phyloP scores from a whole-genome alignment of 768 basidiomycete genomes.

The Collybia sp. region DNA sequence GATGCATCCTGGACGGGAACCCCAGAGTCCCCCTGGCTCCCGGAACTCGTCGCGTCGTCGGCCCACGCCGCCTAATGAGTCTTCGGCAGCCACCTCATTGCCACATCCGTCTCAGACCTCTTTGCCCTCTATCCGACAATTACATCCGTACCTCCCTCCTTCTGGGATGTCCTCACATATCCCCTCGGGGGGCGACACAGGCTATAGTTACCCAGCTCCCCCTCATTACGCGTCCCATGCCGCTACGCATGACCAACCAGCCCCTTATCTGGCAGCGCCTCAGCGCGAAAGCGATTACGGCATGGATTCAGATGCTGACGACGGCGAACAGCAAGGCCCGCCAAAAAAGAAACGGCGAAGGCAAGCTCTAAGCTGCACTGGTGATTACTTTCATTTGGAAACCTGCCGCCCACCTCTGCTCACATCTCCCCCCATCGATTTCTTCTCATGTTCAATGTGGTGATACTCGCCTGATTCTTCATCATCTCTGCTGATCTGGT shows the following conservation, averaged over 20 bases:
- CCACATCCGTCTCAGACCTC: constrained; percentile 26
- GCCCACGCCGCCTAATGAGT: constrained; percentile 14
- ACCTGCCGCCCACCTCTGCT: constrained; percentile 10
- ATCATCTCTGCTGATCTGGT: constrained; percentile 22
- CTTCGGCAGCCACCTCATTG: constrained; percentile 13
- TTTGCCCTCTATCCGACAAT: constrained; percentile 64
- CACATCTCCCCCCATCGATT: constrained; percentile 16
- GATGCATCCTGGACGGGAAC: constrained; percentile 21
- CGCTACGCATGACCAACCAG: constrained; percentile 17
- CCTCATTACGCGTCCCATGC: constrained; percentile 19
- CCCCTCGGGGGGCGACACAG: constrained; percentile 10
- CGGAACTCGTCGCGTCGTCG: constrained; percentile 17
- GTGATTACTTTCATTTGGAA: constrained; percentile 38
- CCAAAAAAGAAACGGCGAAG: constrained; percentile 81
- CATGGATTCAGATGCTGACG: constrained; percentile 56
- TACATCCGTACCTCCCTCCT: constrained; percentile 63
- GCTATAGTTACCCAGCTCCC: constrained; percentile 18
- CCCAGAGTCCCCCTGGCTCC: constrained; percentile 16
- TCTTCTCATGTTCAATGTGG: constrained; percentile 11
- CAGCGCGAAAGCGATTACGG: constrained; percentile 28
- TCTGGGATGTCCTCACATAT: constrained; percentile 31
- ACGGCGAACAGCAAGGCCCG: constrained; percentile 47
- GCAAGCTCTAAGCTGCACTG: constrained; percentile 83
- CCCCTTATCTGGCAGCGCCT: constrained; percentile 7
- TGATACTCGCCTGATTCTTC: constrained; percentile 6